Evolutionary conservation across 306 rosid genomes (phyloP), one percentile per base, ranked within the genome.

Genomic region (Prunus kanzakura): DNA sequence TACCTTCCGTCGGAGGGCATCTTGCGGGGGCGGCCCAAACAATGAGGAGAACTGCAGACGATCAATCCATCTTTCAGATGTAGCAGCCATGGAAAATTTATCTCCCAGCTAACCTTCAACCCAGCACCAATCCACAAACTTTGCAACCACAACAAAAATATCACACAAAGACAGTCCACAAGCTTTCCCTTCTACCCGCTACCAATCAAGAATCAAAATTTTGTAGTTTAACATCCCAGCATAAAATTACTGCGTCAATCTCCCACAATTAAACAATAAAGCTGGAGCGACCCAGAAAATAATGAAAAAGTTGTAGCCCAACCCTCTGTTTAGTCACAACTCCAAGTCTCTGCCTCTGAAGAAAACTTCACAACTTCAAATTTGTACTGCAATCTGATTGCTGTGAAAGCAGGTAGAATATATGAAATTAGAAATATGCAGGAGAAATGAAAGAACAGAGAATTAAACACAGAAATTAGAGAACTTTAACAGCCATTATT

Each of bases 1-100:
- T 47, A 93, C 97, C 96, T 93, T 87, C 66, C 89, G 81, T 73
- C 86, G 92, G 13, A 84, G 96, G 54, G 77, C 76, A 18, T 90
- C 93, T 62, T 75, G 91, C 6, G 97, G 97, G 29, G 97, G 93
- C 72, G 91, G 96, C 97, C 92, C 91, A 69, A 90, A 93, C 84
- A 93, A 79, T n/a, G 96, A 93, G 11, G 97, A 89, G 83, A 65
- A 86, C 32, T 81, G 93, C 55, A 93, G 89, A 18, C 96, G 82
- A 73, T 90, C 96, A 20, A 82, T 85, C 97, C 97, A 93, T 72
- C 92, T 87, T 76, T 88, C 97, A 45, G 69, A 76, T 35, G 90
- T 27, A 81, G 58, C 84, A 67, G 91, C 93, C 96, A 90, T 90
- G 0, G 87, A 81, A 30, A 35, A 58, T 9, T 58, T 20, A 13